These are phyloP conservation scores for Candida smagusa DNA, from an alignment of 1,139 yeast species.

Conservation along the genomic window DNA sequence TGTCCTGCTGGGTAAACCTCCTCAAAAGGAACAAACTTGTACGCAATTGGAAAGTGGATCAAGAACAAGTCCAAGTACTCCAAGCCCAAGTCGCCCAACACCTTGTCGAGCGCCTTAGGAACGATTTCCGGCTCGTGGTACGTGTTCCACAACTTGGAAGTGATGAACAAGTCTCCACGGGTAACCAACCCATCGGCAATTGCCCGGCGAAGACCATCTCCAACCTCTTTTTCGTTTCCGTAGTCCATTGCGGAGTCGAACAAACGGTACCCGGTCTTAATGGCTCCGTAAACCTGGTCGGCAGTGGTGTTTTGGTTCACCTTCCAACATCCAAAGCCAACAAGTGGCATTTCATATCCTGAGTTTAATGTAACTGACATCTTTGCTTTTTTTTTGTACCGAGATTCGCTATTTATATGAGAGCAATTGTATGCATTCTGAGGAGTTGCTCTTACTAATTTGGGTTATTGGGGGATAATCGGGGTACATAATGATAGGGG, in stretches of 20 bases:
- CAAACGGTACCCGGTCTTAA: constrained; percentile 68
- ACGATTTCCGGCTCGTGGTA: constrained; percentile 67
- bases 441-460: too few species aligned
- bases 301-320: constrained; percentile 56
- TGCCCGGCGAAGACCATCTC: constrained; percentile 64
- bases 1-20: constrained; percentile 75
- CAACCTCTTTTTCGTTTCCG: constrained; percentile 74
- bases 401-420: not conserved
- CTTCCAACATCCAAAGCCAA: constrained; percentile 72
- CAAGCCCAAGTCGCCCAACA: constrained; percentile 59
- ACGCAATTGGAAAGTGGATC: constrained; percentile 80
- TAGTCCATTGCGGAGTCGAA: constrained; percentile 79
- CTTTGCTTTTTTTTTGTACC: not conserved
- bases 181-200: constrained; percentile 63
- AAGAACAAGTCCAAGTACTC: constrained; percentile 73
- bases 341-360: constrained; percentile 59
- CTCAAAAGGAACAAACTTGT: constrained; percentile 67
- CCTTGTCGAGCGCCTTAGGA: constrained; percentile 55
- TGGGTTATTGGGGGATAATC: too few species aligned
- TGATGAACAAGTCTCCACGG: constrained; percentile 70
- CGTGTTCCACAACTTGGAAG: constrained; percentile 80
- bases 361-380: constrained; percentile 52
- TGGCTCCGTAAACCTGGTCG: constrained; percentile 61
- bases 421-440: too few species aligned
- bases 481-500: too few species aligned